These are phyloP conservation scores for Cladosporium cucumerinum DNA, from an alignment of 2,329 filamentous ascomycete genomes.

Conservation along the genomic window DNA sequence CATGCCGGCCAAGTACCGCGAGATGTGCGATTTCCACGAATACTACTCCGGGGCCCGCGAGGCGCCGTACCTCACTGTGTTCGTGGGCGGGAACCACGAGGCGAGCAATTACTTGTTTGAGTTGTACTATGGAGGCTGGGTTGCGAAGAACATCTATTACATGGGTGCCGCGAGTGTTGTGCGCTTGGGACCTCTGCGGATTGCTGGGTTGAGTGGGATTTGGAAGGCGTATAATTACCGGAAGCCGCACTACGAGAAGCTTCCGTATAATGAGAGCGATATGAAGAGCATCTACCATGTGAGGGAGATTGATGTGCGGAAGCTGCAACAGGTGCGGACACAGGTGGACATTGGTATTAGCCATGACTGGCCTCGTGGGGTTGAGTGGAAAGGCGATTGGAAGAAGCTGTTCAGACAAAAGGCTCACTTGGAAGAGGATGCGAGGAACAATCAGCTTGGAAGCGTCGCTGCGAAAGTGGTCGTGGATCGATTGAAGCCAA, in stretches of 20 bases:
- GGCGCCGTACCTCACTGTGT: conserved; percentile 87
- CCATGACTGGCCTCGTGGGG: conserved; percentile 87
- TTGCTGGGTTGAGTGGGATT: conserved; percentile 87
- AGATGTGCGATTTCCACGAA: conserved; percentile 86
- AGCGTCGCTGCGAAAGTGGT: conserved; percentile 76
- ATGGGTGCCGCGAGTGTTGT: conserved; percentile 89
- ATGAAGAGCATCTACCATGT: conserved; percentile 84
- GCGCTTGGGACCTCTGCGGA: conserved; percentile 76
- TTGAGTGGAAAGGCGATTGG: conserved; percentile 75
- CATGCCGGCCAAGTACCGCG: conserved; percentile 81
- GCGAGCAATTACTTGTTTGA: conserved; percentile 87
- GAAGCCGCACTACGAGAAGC: conserved; percentile 75
- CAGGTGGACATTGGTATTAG: conserved; percentile 90
- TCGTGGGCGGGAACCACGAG: conserved; percentile 94
- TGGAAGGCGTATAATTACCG: conserved; percentile 90
- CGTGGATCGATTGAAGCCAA: conserved; percentile 75
- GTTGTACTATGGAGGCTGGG: conserved; percentile 95
- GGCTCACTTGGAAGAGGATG: conserved; percentile 71
- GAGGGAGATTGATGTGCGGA: conserved; percentile 84
- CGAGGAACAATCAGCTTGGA: conserved; percentile 69
- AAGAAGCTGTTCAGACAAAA: conserved; percentile 69
- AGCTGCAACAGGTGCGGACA: conserved; percentile 76
- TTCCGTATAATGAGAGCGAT: conserved; percentile 78
- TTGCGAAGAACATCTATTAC: conserved; percentile 95
- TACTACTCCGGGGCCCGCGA: conserved; percentile 79